A percentile compares a stretch with the other conserved stretches of the same genome.
phyloP scores from a whole-genome alignment of 2,329 filamentous ascomycete species.

The Pseudohalonectria lignicola region DNA sequence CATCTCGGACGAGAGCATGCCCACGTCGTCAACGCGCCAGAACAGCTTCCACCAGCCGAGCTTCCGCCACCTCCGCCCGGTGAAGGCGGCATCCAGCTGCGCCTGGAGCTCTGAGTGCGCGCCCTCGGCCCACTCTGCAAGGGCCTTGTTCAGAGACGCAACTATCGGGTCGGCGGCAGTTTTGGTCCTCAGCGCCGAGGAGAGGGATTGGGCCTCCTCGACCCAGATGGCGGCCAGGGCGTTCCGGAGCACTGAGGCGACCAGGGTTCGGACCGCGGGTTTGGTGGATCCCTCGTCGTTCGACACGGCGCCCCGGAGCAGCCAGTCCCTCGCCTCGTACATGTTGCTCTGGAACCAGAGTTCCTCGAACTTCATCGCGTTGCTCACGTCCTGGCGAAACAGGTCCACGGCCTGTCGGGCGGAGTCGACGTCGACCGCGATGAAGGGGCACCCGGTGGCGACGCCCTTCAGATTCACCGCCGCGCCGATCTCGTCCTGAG shows the following conservation, averaged over 20 bases:
- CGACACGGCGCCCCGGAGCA: conserved; percentile 36
- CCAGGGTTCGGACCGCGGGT: conserved; percentile 52
- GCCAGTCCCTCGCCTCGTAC: conserved; percentile 53
- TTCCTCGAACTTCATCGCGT: conserved; percentile 62
- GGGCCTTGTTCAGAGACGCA: conserved; percentile 40
- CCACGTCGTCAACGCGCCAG: conserved; percentile 88
- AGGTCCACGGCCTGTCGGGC: conserved; percentile 52
- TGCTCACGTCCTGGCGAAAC: conserved; percentile 58
- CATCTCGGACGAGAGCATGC: conserved; percentile 71
- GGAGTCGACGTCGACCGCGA: conserved; percentile 50
- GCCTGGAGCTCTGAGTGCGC: conserved; percentile 77
- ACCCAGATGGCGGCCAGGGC: conserved; percentile 37
- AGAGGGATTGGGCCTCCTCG: conserved; percentile 30
- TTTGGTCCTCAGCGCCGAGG: conserved; percentile 17
- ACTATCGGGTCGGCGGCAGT: conserved; percentile 28
- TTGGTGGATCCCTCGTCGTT: conserved; percentile 39
- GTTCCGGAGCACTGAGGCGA: conserved; percentile 54
- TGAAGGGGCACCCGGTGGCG: conserved; percentile 33
- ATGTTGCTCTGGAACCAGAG: conserved; percentile 66
- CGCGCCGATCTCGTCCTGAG: conserved; percentile 32
- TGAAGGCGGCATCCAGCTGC: conserved; percentile 68
- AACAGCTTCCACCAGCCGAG: conserved; percentile 92
- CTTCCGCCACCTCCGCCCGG: conserved; percentile 65
- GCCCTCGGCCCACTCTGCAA: conserved; percentile 64
- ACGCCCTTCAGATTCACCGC: conserved; percentile 38